Conservation (phyloP, 2,329 filamentous ascomycete species). For the Furcasterigmium sp. region DNA sequence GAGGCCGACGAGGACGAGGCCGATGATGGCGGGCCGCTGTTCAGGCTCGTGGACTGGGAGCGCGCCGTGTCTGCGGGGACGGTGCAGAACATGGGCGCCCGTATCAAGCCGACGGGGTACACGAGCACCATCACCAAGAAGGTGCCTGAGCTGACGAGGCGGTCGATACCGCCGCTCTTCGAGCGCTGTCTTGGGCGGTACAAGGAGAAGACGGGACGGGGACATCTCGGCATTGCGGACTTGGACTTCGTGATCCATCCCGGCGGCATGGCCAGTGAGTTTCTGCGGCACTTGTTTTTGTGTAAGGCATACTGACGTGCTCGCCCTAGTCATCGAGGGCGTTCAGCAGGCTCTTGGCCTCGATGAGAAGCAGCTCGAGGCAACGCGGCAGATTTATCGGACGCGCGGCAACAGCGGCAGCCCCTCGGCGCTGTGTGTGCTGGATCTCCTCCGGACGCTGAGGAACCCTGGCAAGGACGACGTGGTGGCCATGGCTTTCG, state of each 20-base stretch:
- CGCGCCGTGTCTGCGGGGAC: slow-evolving; percentile 2
- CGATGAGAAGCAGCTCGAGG: slow-evolving; percentile 2
- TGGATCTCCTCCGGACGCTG: slow-evolving; percentile 4
- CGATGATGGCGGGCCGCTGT: not conserved
- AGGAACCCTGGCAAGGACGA: slow-evolving; percentile 1
- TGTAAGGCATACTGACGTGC: too few species aligned
- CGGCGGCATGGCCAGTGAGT: not conserved
- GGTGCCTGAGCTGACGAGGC: slow-evolving; percentile 2
- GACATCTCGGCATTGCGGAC: slow-evolving; percentile 1
- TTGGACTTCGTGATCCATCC: slow-evolving; percentile 5
- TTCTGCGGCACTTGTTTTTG: too few species aligned
- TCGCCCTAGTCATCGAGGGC: slow-evolving; percentile 1
- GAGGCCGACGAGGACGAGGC: slow-evolving; percentile 1
- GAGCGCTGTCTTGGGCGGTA: not conserved
- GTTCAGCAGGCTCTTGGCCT: slow-evolving; percentile 4
- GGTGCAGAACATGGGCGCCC: slow-evolving; percentile 6
- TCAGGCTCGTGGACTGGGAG: slow-evolving; percentile 5
- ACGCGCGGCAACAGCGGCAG: slow-evolving; percentile 5
- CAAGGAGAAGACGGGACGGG: slow-evolving; percentile 1
- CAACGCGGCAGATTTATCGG: slow-evolving; percentile 4
- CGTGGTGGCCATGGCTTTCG: slow-evolving; percentile 4
- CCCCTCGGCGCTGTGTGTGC: slow-evolving; percentile 5
- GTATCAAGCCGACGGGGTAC: slow-evolving; percentile 5
- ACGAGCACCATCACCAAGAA: slow-evolving; percentile 6
- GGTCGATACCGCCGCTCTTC: slow-evolving; percentile 2